Base-by-base conservation (phyloP, 2,329 filamentous ascomycete species). In the Alternaria sp. region DNA sequence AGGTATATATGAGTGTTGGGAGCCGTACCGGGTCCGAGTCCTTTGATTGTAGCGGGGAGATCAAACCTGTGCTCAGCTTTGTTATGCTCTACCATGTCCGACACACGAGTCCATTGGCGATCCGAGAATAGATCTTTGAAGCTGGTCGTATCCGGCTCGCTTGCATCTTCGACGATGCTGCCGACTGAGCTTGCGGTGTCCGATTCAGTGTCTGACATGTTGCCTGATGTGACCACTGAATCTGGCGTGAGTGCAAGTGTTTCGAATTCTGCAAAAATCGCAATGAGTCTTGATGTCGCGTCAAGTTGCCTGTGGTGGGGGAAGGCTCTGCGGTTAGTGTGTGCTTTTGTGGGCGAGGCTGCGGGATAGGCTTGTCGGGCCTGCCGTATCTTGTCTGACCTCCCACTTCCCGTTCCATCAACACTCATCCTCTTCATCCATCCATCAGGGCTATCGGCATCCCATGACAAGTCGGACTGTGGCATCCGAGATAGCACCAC, bases 71-170 rank as follows among this genome's bases (percentile, higher is more conserved):
- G 68, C 45, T 72, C 69, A 23, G 62, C 51, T 9, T 61, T 64
- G 61, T 71, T 70, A 51, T 76, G 71, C 36, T 62, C 42, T 31
- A 70, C 62, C 71, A 76, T 71, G 0, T 72, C 70, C 8, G 63
- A 44, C 3, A 74, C 69, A 3, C 66, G 63, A 51, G 58, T 64
- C 53, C 62, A 75, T 62, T 74, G 68, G 56, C 71, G 60, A n/a
- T 72, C 68, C 59, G 72, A 76, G 52, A 76, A 76, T 33, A 76
- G 62, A 51, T 73, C 75, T 56, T 75, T 74, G 70, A 76, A 76
- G 7, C 58, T 70, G 26, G 72, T 72, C 39, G 69, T 72, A 61
- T 76, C 73, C 11, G 72, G 69, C 62, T 76, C 73, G 62, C 72
- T 75, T 53, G 61, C 66, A 41, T 75, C 73, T 51, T 76, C 73